phyloP scores from a whole-genome alignment of 1,284 basidiomycete species.

The Cryptococcus sp. region DNA sequence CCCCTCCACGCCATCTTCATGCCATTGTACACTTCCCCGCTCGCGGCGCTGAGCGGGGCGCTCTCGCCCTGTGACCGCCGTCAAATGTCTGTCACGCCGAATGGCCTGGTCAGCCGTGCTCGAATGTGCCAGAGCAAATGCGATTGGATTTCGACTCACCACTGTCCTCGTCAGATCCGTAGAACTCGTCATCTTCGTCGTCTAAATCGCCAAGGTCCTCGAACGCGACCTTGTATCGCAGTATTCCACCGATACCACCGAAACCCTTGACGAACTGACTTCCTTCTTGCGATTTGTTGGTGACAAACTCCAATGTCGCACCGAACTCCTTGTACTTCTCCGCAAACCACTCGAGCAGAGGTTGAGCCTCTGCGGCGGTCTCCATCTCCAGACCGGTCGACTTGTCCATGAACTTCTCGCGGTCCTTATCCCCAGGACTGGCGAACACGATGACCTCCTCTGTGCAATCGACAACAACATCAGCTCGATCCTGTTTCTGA shows the following conservation, averaged over 20 bases:
- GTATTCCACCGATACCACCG: constrained; percentile 92
- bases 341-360: constrained; percentile 95
- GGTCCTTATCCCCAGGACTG: constrained; percentile 76
- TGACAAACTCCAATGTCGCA: constrained; percentile 77
- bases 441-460: constrained; percentile 76
- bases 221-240: constrained; percentile 93
- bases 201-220: constrained; percentile 71
- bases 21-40: constrained; percentile 12
- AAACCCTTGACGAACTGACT: constrained; percentile 99
- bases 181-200: constrained; percentile 58
- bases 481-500: background rate
- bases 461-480: constrained; percentile 39
- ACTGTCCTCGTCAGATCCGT: constrained; percentile 53
- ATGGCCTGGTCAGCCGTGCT: constrained; percentile 1
- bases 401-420: constrained; percentile 92
- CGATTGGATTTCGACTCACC: constrained; percentile 25
- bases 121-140: too few relatives aligned
- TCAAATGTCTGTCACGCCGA: constrained; percentile 38
- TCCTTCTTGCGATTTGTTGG: constrained; percentile 83
- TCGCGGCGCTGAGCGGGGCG: constrained; percentile 46
- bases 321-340: constrained; percentile 99
- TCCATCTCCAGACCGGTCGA: constrained; percentile 97
- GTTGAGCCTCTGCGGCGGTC: constrained; percentile 72
- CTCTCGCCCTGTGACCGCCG: constrained; percentile 30
- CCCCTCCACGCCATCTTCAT: too few relatives aligned